Percentiles rank a stretch among this genome's conserved stretches.
Conservation (phyloP, 2,329 filamentous ascomycete genomes). For the Blastomyces emzantsi region DNA sequence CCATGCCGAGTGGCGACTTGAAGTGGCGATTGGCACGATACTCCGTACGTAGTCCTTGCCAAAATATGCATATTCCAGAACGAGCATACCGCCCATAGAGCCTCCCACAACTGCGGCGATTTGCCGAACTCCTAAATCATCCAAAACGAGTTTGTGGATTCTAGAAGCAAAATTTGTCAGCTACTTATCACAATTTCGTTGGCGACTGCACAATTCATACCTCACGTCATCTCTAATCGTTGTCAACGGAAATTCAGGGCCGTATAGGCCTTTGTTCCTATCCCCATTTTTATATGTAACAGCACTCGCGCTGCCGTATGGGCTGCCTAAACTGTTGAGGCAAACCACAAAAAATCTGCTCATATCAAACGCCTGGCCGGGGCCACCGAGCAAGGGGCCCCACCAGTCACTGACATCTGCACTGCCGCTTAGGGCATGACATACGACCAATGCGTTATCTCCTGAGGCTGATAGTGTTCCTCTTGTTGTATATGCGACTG, state of each 20-base stretch:
- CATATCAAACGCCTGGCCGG: slow-evolving; percentile 46
- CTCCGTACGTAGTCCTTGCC: slow-evolving; percentile 54
- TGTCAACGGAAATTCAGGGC: slow-evolving; percentile 91
- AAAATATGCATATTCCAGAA: slow-evolving; percentile 56
- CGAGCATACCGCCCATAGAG: slow-evolving; percentile 52
- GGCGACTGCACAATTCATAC: slow-evolving; percentile 42
- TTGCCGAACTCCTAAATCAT: slow-evolving; percentile 45
- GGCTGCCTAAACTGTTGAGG: slow-evolving; percentile 47
- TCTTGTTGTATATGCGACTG: slow-evolving; percentile 55
- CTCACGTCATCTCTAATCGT: slow-evolving; percentile 94
- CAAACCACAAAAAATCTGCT: slow-evolving; percentile 48
- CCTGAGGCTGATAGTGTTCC: slow-evolving; percentile 47
- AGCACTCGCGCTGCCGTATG: slow-evolving; percentile 47
- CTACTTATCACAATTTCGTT: neutral
- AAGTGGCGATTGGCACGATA: slow-evolving; percentile 49
- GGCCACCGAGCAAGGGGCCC: slow-evolving; percentile 45
- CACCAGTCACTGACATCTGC: slow-evolving; percentile 50
- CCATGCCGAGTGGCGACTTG: slow-evolving; percentile 49
- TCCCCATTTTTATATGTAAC: slow-evolving; percentile 77
- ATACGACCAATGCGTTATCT: slow-evolving; percentile 58
- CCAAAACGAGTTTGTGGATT: slow-evolving; percentile 47
- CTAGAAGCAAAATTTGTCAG: slow-evolving; percentile 21
- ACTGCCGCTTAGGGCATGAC: slow-evolving; percentile 46
- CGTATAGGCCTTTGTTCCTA: slow-evolving; percentile 64
- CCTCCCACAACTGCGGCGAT: slow-evolving; percentile 49